Evolutionary conservation across 257 asterid species (phyloP).

Genomic region (Solanum appendiculatum): DNA sequence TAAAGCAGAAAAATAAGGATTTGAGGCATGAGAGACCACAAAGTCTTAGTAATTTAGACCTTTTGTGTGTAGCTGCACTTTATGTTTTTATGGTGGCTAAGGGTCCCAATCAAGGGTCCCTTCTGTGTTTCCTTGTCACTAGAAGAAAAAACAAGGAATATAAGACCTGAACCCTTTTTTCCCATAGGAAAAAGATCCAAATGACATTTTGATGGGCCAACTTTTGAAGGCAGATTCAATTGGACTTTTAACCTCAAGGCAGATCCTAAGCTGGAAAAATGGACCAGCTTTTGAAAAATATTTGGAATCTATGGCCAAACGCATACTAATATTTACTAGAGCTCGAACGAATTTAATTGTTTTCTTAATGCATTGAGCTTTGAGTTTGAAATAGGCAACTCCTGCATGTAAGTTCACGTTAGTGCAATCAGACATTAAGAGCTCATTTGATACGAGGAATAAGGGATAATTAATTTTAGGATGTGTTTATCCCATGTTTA

Average conservation of each 20-base stretch:
- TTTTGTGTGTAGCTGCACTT: conserved; percentile 10
- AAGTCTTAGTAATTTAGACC: conserved; percentile 7
- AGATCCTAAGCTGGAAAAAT: neutral
- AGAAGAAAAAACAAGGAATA: neutral
- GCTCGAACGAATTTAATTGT: neutral
- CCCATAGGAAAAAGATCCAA: neutral
- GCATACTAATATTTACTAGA: neutral
- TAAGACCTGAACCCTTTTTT: neutral
- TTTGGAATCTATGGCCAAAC: neutral
- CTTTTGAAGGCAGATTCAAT: neutral
- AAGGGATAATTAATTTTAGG: neutral
- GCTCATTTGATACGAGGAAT: neutral
- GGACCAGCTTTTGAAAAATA: neutral
- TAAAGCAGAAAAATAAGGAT: neutral
- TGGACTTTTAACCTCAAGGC: neutral
- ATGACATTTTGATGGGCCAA: neutral
- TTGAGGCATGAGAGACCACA: conserved; percentile 6
- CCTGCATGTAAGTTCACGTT: neutral
- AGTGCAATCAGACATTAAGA: neutral
- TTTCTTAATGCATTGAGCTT: neutral
- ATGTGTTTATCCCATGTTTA: too few species aligned
- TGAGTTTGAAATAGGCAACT: neutral
- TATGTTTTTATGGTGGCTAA: conserved; percentile 27
- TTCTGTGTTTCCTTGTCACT: conserved; percentile 8
- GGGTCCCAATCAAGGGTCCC: conserved; percentile 16